phyloP scores from a whole-genome alignment of 2,329 filamentous ascomycete genomes.

The Calonectria naviculata region DNA sequence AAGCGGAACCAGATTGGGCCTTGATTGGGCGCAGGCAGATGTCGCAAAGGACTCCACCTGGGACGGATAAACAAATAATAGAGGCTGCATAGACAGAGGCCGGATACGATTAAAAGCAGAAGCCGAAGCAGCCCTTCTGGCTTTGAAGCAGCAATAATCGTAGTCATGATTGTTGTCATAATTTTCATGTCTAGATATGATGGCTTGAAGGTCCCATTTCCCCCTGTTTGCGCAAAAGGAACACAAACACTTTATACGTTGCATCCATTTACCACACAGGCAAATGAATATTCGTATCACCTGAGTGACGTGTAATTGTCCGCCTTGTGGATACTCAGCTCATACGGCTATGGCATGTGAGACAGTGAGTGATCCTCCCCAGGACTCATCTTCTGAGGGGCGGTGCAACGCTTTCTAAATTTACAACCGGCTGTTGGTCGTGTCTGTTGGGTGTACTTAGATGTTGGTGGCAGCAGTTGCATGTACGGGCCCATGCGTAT shows the following conservation, averaged over 20 bases:
- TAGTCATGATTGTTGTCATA: background rate
- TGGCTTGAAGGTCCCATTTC: too few relatives aligned
- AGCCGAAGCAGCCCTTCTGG: background rate
- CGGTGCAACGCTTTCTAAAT: too few relatives aligned
- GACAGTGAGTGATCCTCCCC: too few relatives aligned
- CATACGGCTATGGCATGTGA: too few relatives aligned
- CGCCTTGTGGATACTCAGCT: background rate
- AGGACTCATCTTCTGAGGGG: too few relatives aligned
- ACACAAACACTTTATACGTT: background rate
- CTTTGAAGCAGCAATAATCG: background rate
- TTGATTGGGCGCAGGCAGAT: background rate
- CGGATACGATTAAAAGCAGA: background rate
- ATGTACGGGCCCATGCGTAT: too few relatives aligned
- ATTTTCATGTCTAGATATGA: too few relatives aligned
- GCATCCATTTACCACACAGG: too few relatives aligned
- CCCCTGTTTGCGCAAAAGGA: background rate
- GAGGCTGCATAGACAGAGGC: background rate
- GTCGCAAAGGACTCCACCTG: background rate
- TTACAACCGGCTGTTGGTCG: too few relatives aligned
- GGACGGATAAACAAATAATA: background rate
- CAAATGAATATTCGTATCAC: rapidly evolving
- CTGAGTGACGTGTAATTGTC: background rate
- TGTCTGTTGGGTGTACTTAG: too few relatives aligned
- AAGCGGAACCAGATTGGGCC: background rate
- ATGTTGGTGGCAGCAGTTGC: too few relatives aligned